Conservation (phyloP, 768 basidiomycete species). For the Baorangia bicolor region DNA sequence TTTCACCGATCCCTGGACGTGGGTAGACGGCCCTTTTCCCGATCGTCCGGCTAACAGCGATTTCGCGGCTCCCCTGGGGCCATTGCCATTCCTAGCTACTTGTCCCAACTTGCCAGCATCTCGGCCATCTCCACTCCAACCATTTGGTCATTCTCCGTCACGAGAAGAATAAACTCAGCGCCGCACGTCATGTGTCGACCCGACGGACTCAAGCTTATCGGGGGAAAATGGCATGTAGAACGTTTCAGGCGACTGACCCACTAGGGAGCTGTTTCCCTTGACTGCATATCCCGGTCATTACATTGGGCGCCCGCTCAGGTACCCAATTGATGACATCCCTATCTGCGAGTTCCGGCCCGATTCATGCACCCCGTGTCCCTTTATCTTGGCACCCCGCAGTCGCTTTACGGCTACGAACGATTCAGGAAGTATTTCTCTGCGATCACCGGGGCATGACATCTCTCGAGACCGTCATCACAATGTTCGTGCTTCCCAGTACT, state of each 20-base stretch:
- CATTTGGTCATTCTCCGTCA: not conserved
- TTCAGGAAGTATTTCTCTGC: not conserved
- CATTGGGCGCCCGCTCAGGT: not conserved
- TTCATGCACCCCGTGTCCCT: not conserved
- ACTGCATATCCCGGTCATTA: not conserved
- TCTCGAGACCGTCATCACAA: not conserved
- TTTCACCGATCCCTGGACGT: too few species aligned
- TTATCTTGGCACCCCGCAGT: not conserved
- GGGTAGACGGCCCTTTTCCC: not conserved
- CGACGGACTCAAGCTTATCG: not conserved
- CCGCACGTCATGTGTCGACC: not conserved
- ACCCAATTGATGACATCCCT: not conserved
- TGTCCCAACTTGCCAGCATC: not conserved
- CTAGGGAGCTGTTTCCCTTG: not conserved
- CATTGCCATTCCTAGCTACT: not conserved
- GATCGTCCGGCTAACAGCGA: not conserved
- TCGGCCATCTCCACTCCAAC: constrained; percentile 1
- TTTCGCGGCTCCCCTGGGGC: not conserved
- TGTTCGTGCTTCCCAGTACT: not conserved
- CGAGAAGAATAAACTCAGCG: not conserved
- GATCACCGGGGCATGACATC: not conserved
- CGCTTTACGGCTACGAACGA: not conserved
- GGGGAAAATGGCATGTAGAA: not conserved
- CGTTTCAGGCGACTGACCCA: not conserved
- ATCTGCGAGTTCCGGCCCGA: not conserved